A percentile compares a stretch with the other conserved stretches of the same genome.
These are phyloP conservation scores for Aspergillus fischeri DNA, from an alignment of 2,329 filamentous ascomycete genomes.

Conservation along the genomic window DNA sequence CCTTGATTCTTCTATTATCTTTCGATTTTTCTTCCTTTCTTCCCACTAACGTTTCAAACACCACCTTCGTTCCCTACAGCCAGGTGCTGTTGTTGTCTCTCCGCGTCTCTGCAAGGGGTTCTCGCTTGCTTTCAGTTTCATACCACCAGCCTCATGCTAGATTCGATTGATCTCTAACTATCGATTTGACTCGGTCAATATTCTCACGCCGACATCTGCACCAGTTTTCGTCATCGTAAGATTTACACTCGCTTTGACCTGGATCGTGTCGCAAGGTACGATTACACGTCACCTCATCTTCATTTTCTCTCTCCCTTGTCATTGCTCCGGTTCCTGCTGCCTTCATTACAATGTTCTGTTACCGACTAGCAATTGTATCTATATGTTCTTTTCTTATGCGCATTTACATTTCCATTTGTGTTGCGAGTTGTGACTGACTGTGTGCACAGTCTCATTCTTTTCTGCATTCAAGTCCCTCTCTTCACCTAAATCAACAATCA, in stretches of 20 bases:
- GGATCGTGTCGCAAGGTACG: slow-evolving; percentile 7
- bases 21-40: slow-evolving; percentile 10
- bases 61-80: slow-evolving; percentile 18
- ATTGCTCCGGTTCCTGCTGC: background rate
- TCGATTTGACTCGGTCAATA: slow-evolving; percentile 10
- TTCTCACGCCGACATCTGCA: slow-evolving; percentile 1
- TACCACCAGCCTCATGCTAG: slow-evolving; percentile 11
- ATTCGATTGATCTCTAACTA: slow-evolving; percentile 6
- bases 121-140: slow-evolving; percentile 12
- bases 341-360: background rate
- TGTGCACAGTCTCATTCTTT: background rate
- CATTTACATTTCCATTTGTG: background rate
- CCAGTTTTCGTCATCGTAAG: slow-evolving; percentile 2
- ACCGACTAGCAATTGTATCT: background rate
- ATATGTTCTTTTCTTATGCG: background rate
- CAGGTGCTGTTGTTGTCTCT: slow-evolving; percentile 24
- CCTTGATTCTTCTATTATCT: slow-evolving; percentile 9
- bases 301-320: slow-evolving; percentile 1
- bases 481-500: background rate
- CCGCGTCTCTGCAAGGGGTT: slow-evolving; percentile 17
- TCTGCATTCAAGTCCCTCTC: background rate
- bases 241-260: slow-evolving; percentile 13
- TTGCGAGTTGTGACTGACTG: background rate
- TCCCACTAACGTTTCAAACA: slow-evolving; percentile 18
- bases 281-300: slow-evolving; percentile 1